Percentiles rank a stretch among this genome's conserved stretches.
Conservation (phyloP, 768 basidiomycete species). For the Mycena filopes region DNA sequence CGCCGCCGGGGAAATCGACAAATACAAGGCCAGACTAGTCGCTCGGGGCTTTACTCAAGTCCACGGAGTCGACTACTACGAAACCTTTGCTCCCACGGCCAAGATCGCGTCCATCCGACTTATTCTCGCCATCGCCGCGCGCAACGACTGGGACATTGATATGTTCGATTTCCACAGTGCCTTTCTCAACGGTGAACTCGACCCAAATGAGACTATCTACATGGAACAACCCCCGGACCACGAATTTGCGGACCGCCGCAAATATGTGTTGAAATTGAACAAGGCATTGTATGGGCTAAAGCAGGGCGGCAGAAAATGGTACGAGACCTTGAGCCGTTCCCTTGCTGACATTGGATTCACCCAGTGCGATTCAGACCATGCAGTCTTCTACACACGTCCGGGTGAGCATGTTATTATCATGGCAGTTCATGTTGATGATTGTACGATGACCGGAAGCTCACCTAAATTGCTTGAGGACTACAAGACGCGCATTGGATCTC, state of each 20-base stretch:
- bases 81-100: conserved; percentile 47
- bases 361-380: not conserved
- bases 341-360: not conserved
- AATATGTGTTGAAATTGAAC: conserved; percentile 26
- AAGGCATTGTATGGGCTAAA: conserved; percentile 39
- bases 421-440: conserved; percentile 30
- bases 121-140: conserved; percentile 45
- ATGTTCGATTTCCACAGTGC: conserved; percentile 32
- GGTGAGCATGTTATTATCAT: conserved; percentile 10
- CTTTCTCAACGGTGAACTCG: conserved; percentile 38
- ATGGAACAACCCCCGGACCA: conserved; percentile 44
- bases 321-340: conserved; percentile 12
- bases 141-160: conserved; percentile 31
- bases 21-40: not conserved
- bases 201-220: conserved; percentile 39
- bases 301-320: conserved; percentile 36
- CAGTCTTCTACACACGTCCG: not conserved
- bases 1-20: too few species aligned
- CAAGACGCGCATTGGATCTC: conserved; percentile 11
- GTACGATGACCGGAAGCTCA: conserved; percentile 24
- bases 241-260: conserved; percentile 6
- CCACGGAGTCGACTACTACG: conserved; percentile 51
- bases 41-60: conserved; percentile 46
- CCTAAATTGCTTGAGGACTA: conserved; percentile 7
- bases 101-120: conserved; percentile 38